These are phyloP conservation scores for Hypoxylon rickii DNA, from an alignment of 495 filamentous ascomycete species.

Conservation along the genomic window DNA sequence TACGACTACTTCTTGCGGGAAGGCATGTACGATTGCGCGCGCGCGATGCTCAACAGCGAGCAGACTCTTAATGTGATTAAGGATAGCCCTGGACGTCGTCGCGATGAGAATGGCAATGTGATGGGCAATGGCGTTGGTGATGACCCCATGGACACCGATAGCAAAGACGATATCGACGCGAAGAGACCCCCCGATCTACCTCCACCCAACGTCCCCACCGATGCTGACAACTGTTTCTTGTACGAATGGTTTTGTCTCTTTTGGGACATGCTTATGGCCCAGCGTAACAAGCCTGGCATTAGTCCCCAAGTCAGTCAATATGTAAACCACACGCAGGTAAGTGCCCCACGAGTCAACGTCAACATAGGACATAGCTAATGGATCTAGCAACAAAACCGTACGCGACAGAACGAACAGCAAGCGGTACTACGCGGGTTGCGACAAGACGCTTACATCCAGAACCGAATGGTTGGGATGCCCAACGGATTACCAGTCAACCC, in stretches of 20 bases:
- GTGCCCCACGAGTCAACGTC: slow-evolving; percentile 18
- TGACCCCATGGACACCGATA: slow-evolving; percentile 80
- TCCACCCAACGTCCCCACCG: slow-evolving; percentile 65
- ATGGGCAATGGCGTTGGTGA: slow-evolving; percentile 75
- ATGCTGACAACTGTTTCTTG: slow-evolving; percentile 75
- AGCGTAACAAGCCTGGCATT: slow-evolving; percentile 63
- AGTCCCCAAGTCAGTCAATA: slow-evolving; percentile 65
- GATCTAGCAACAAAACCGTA: slow-evolving; percentile 63
- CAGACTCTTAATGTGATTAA: slow-evolving; percentile 58
- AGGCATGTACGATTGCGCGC: slow-evolving; percentile 78
- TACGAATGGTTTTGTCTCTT: slow-evolving; percentile 96
- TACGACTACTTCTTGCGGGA: slow-evolving; percentile 94
- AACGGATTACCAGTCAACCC: slow-evolving; percentile 53
- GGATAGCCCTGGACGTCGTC: slow-evolving; percentile 62
- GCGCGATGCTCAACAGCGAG: slow-evolving; percentile 69
- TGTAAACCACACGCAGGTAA: slow-evolving; percentile 80
- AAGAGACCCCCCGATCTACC: slow-evolving; percentile 82
- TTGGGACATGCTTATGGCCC: slow-evolving; percentile 89
- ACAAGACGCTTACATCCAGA: slow-evolving; percentile 51
- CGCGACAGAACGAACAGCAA: slow-evolving; percentile 69
- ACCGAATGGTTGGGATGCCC: slow-evolving; percentile 62
- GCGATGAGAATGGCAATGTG: slow-evolving; percentile 65
- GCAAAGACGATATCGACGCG: slow-evolving; percentile 72
- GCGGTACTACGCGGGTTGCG: slow-evolving; percentile 70
- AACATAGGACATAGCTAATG: slow-evolving; percentile 1